Evolutionary conservation across 257 asterid genomes (phyloP).

Genomic region (Voacanga thouarsii): DNA sequence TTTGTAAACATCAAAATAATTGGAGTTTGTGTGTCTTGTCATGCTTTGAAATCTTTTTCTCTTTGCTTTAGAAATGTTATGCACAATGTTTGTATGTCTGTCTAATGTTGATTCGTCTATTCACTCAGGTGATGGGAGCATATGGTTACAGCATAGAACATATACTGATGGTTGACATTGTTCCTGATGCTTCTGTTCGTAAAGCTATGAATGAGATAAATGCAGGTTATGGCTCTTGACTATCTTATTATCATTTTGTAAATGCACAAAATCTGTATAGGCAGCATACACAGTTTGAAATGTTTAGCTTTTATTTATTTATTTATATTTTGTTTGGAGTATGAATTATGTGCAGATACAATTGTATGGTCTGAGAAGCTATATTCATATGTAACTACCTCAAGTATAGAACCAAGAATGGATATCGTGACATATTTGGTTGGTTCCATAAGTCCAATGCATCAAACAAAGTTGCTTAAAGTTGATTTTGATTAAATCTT

Average conservation of each 20-base stretch:
- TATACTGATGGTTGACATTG: constrained; percentile 92
- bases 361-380: not conserved
- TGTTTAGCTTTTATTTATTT: not conserved
- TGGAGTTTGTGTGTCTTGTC: not conserved
- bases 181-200: constrained; percentile 90
- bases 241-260: not conserved
- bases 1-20: not conserved
- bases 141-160: constrained; percentile 96
- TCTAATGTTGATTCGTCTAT: constrained; percentile 17
- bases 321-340: not conserved
- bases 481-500: not conserved
- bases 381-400: not conserved
- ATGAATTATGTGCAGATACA: not conserved
- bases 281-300: not conserved
- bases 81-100: not conserved
- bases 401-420: not conserved
- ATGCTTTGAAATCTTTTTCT: not conserved
- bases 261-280: constrained; percentile 4
- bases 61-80: not conserved
- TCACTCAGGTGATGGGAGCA: constrained; percentile 89
- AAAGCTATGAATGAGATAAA: constrained; percentile 97
- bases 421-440: not conserved
- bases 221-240: constrained; percentile 57
- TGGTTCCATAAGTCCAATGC: not conserved
- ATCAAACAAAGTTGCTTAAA: not conserved